Conservation (phyloP, 495 filamentous ascomycete species). For the Wilcoxina mikolae region DNA sequence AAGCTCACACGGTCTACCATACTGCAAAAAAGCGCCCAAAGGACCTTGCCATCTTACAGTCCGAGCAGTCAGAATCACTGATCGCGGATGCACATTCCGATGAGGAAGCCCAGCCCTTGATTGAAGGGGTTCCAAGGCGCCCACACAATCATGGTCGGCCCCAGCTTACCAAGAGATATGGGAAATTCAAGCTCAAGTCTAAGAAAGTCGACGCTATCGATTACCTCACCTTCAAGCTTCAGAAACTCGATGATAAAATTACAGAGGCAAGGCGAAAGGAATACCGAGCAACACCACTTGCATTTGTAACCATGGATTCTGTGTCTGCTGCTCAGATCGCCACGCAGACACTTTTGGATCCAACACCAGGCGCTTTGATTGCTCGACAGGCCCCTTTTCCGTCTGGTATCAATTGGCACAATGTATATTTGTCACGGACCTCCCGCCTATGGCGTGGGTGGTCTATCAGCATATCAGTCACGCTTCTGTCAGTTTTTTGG, state of each 20-base stretch:
- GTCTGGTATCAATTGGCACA: constrained; percentile 78
- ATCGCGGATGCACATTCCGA: neutral
- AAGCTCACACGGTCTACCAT: constrained; percentile 60
- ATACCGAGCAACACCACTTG: constrained; percentile 62
- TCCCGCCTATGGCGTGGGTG: constrained; percentile 62
- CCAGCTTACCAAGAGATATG: constrained; percentile 60
- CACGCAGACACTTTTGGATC: constrained; percentile 80
- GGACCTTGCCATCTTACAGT: neutral
- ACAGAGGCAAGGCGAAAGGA: constrained; percentile 52
- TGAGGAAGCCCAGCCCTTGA: constrained; percentile 34
- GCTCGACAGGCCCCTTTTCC: constrained; percentile 77
- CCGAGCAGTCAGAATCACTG: neutral
- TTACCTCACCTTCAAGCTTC: constrained; percentile 80
- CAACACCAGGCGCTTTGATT: constrained; percentile 67
- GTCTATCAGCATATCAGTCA: constrained; percentile 67
- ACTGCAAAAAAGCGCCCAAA: neutral
- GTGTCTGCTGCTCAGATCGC: constrained; percentile 85
- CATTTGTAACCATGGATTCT: constrained; percentile 95
- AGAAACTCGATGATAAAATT: constrained; percentile 66
- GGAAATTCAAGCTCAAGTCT: constrained; percentile 55
- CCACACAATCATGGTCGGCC: constrained; percentile 40
- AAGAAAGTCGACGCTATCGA: constrained; percentile 78
- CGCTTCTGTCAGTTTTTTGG: constrained; percentile 77
- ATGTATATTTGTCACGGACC: constrained; percentile 70
- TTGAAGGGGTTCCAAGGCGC: constrained; percentile 10